A percentile compares a stretch with the other conserved stretches of the same genome.
These are phyloP conservation scores for Blastomyces percursus DNA, from an alignment of 2,329 filamentous ascomycete species.

Conservation along the genomic window DNA sequence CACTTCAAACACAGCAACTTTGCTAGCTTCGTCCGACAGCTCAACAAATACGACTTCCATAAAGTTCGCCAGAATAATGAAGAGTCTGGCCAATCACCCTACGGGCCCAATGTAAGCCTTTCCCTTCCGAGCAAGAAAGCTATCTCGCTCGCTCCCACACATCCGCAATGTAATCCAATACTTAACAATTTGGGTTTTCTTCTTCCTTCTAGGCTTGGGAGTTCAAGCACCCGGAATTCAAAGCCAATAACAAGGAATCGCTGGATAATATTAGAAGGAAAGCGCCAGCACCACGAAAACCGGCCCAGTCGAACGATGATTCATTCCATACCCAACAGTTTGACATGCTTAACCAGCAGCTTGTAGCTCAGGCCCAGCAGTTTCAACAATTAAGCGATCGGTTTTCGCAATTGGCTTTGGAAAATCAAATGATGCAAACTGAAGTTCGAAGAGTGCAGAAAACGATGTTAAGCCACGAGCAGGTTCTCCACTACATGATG, in stretches of 20 bases:
- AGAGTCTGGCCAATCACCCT: constrained; percentile 69
- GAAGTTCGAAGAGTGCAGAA: constrained; percentile 55
- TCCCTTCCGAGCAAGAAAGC: constrained; percentile 1
- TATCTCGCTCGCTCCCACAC: neutral
- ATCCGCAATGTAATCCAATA: constrained; percentile 13
- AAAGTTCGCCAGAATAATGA: constrained; percentile 90
- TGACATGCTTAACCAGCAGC: constrained; percentile 74
- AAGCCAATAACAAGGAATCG: constrained; percentile 88
- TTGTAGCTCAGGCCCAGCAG: constrained; percentile 85
- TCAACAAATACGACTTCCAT: constrained; percentile 98
- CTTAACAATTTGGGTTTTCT: neutral
- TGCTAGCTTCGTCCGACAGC: constrained; percentile 86
- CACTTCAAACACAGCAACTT: constrained; percentile 99
- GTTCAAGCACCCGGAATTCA: constrained; percentile 95
- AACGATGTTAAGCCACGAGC: constrained; percentile 61
- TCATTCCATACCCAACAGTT: constrained; percentile 77
- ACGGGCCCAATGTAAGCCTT: constrained; percentile 60
- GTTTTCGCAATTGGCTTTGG: constrained; percentile 64
- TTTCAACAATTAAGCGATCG: constrained; percentile 77
- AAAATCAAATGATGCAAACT: constrained; percentile 54
- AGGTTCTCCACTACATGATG: constrained; percentile 61
- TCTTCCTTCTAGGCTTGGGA: constrained; percentile 62
- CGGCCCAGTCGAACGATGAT: constrained; percentile 55
- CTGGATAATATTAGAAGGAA: constrained; percentile 94
- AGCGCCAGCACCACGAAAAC: constrained; percentile 79